Evolutionary conservation across 768 basidiomycete genomes (phyloP).

Genomic region (Lanmaoa pseudosensibilis): DNA sequence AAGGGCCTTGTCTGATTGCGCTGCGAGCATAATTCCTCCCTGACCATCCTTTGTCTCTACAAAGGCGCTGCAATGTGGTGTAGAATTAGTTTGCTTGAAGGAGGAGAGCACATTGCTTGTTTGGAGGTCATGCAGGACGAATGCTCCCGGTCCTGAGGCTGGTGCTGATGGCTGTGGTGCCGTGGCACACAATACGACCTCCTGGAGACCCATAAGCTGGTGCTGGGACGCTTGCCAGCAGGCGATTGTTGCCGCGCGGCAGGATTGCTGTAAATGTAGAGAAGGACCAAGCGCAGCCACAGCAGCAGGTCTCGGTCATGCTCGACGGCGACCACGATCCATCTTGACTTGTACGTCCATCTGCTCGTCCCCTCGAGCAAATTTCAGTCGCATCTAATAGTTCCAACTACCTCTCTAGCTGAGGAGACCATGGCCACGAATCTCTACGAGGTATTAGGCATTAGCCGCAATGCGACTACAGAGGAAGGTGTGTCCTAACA

Average conservation of each 20-base stretch:
- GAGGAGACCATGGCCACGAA: constrained; percentile 46
- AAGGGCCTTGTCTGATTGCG: constrained; percentile 86
- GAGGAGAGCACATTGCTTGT: constrained; percentile 74
- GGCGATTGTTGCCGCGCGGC: not conserved
- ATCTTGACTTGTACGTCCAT: not conserved
- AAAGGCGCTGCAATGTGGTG: constrained; percentile 62
- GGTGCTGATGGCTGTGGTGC: constrained; percentile 42
- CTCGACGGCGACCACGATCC: not conserved
- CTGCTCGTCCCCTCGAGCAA: not conserved
- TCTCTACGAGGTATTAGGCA: constrained; percentile 65
- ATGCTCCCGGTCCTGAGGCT: constrained; percentile 54
- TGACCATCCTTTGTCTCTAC: constrained; percentile 66
- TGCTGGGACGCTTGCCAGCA: not conserved
- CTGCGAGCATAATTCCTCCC: constrained; percentile 83
- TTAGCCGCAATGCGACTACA: constrained; percentile 51
- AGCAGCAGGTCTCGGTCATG: not conserved
- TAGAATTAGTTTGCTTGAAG: constrained; percentile 82
- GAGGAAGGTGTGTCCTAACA: constrained; percentile 59
- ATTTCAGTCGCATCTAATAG: not conserved
- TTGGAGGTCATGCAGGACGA: constrained; percentile 80
- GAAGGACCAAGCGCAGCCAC: constrained; percentile 20
- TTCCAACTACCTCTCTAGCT: not conserved
- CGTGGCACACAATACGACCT: constrained; percentile 65
- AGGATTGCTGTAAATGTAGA: not conserved
- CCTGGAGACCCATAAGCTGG: constrained; percentile 56